Conservation (phyloP, 306 rosid species). For the Mucuna pruriens region DNA sequence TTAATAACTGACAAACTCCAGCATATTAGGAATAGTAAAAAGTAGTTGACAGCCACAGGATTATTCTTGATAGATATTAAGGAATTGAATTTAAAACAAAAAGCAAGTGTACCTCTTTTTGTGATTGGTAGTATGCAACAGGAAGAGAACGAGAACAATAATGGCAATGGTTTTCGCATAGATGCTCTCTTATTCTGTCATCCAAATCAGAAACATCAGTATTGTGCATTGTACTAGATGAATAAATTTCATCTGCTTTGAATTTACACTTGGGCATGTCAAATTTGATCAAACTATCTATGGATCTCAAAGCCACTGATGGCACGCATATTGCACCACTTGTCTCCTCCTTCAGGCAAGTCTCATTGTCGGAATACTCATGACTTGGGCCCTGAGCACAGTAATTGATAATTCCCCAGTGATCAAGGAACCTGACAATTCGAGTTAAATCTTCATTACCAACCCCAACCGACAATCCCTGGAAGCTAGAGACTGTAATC, state of each 20-base stretch:
- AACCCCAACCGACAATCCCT: neutral
- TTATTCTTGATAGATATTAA: neutral
- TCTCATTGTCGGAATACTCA: neutral
- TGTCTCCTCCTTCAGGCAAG: neutral
- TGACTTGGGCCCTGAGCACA: neutral
- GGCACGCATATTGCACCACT: conserved; percentile 16
- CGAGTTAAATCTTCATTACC: neutral
- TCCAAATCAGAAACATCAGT: neutral
- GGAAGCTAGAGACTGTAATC: neutral
- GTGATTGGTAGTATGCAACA: conserved; percentile 9
- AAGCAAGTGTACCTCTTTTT: neutral
- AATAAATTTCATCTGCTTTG: conserved; percentile 2
- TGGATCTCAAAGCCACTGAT: neutral
- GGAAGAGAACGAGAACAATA: neutral
- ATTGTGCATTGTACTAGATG: neutral
- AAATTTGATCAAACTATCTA: conserved; percentile 1
- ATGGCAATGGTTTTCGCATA: conserved; percentile 7
- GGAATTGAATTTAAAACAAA: neutral
- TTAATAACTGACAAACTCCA: neutral
- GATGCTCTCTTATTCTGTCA: conserved; percentile 9
- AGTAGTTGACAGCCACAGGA: neutral
- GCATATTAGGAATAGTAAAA: neutral
- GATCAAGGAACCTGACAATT: conserved; percentile 13
- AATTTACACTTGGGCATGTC: conserved; percentile 9
- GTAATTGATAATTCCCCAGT: conserved; percentile 13